These are phyloP conservation scores for Geotrichum ghanense DNA, from an alignment of 805 yeast genomes.

Conservation along the genomic window DNA sequence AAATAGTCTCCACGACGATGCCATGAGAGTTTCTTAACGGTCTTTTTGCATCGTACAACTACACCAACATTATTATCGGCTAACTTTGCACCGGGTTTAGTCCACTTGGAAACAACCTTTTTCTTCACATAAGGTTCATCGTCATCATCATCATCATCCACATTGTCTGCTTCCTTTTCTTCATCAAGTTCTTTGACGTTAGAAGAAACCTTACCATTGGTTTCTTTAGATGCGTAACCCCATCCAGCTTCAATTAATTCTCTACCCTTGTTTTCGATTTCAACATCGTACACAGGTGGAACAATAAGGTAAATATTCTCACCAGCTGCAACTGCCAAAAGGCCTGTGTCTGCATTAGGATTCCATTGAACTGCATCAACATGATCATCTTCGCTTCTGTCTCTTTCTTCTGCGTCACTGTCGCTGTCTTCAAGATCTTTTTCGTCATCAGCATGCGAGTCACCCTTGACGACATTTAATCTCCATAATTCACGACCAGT, in stretches of 20 bases:
- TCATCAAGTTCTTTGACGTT: constrained; percentile 20
- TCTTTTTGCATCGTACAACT: constrained; percentile 49
- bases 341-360: constrained; percentile 63
- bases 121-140: constrained; percentile 21
- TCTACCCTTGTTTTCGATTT: constrained; percentile 70
- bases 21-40: constrained; percentile 81
- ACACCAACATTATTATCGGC: constrained; percentile 57
- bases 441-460: constrained; percentile 22
- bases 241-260: constrained; percentile 79
- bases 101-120: constrained; percentile 65
- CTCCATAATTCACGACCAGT: constrained; percentile 90
- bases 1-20: constrained; percentile 96
- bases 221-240: constrained; percentile 51
- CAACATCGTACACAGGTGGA: constrained; percentile 73
- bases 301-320: constrained; percentile 66
- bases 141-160: constrained; percentile 27
- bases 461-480: constrained; percentile 22
- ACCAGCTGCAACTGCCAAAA: constrained; percentile 77
- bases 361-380: constrained; percentile 83
- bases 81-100: constrained; percentile 59
- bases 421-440: constrained; percentile 36
- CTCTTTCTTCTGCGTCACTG: constrained; percentile 12
- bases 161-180: constrained; percentile 23
- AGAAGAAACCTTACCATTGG: constrained; percentile 22
- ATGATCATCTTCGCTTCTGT: constrained; percentile 50